phyloP scores from a whole-genome alignment of 495 filamentous ascomycete species.

The Lasiosphaeris hirsuta region DNA sequence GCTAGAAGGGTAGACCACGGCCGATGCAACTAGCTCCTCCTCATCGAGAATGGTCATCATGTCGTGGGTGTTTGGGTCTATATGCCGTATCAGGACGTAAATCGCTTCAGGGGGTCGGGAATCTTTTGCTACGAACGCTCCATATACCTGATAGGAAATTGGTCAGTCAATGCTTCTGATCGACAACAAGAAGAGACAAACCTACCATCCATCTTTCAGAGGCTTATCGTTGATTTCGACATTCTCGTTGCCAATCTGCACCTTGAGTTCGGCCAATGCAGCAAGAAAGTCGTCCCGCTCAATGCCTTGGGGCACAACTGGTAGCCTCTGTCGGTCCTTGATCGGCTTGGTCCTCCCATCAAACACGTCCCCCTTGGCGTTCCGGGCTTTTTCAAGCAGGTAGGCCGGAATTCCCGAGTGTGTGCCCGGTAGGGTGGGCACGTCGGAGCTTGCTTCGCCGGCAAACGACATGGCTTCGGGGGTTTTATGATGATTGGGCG shows the following conservation, averaged over 20 bases:
- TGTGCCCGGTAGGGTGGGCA: conserved; percentile 37
- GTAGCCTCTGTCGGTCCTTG: conserved; percentile 29
- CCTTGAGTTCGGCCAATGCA: conserved; percentile 37
- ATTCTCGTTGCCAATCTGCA: conserved; percentile 35
- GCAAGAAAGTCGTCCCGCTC: conserved; percentile 36
- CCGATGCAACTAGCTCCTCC: conserved; percentile 50
- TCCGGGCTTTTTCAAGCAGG: conserved; percentile 36
- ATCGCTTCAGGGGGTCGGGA: not conserved
- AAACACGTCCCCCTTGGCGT: conserved; percentile 36
- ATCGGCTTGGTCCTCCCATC: conserved; percentile 36
- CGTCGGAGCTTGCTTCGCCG: conserved; percentile 31
- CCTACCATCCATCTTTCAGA: conserved; percentile 46
- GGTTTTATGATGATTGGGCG: not conserved
- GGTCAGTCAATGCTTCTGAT: not conserved
- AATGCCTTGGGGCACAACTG: conserved; percentile 34
- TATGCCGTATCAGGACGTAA: not conserved
- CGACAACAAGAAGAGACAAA: not conserved
- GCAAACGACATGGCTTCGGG: conserved; percentile 25
- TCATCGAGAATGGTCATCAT: conserved; percentile 50
- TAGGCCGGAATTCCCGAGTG: conserved; percentile 44
- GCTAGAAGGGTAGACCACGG: conserved; percentile 46
- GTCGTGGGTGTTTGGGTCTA: conserved; percentile 52
- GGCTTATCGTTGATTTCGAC: conserved; percentile 50
- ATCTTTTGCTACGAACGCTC: conserved; percentile 32
- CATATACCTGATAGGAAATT: conserved; percentile 37